Conservation (phyloP, 495 filamentous ascomycete species). For the Alectoria sarmentosa region DNA sequence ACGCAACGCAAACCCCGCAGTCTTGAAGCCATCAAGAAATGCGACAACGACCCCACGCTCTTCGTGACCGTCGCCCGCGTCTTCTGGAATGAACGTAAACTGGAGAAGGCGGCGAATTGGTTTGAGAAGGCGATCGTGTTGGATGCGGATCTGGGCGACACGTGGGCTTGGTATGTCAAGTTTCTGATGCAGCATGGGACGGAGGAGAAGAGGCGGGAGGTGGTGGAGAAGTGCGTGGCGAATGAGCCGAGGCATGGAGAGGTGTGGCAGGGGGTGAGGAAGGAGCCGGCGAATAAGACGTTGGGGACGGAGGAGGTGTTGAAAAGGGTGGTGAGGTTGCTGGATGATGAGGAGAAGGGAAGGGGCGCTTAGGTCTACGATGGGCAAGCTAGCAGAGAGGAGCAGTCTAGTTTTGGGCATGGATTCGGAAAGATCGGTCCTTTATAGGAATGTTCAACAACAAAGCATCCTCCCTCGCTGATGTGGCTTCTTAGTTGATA, state of each 20-base stretch:
- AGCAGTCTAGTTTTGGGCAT: neutral
- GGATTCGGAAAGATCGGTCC: no score
- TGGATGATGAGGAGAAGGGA: conserved; percentile 35
- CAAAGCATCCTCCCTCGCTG: no score
- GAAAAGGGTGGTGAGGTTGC: conserved; percentile 57
- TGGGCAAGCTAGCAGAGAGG: neutral
- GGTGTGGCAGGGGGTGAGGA: conserved; percentile 78
- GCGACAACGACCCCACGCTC: conserved; percentile 81
- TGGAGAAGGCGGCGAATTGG: conserved; percentile 92
- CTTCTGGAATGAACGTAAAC: conserved; percentile 69
- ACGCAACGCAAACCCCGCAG: conserved; percentile 86
- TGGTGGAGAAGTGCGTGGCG: conserved; percentile 63
- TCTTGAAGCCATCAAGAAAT: conserved; percentile 92
- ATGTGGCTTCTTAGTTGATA: no score
- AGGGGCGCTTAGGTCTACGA: neutral
- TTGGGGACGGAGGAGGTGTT: conserved; percentile 74
- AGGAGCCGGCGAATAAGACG: conserved; percentile 72
- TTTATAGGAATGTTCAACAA: no score
- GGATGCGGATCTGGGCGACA: conserved; percentile 81
- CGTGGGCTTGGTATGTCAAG: conserved; percentile 97
- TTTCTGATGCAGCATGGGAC: conserved; percentile 88
- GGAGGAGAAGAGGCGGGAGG: conserved; percentile 79
- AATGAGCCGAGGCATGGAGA: conserved; percentile 89
- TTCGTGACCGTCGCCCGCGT: conserved; percentile 72
- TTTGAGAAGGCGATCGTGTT: conserved; percentile 90